Base-by-base conservation (phyloP, 164 flowering plant species). In the Hamamelis virginiana region DNA sequence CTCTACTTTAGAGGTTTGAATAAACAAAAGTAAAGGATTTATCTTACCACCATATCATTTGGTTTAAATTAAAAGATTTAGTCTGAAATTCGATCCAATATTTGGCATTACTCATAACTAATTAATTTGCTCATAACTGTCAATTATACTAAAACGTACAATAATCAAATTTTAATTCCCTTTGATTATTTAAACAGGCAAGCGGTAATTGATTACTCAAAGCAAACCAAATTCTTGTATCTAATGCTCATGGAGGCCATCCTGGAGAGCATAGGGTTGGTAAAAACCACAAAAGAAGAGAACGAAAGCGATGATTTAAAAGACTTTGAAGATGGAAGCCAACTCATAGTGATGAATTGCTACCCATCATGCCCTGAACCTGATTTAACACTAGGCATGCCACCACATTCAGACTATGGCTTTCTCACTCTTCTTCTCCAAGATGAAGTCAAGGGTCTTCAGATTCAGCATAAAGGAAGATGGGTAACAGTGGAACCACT, bases 341-440 rank as follows among this genome's bases (percentile, higher is more conserved):
- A 94, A 78, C 69, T 90, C 8, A 74, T 94, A 84, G 89, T 87
- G 1, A 66, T 83, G 28, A 94, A 94, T 70, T 90, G 83, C 76
- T 94, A 79, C 72, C 98, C 98, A 0, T 74, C 83, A 0, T 94
- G 98, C 64, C 97, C 97, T 0, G 83, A 91, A 62, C 98, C 98
- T 0, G 83, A 94, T 13, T 84, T 90, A 1, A 90, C 97, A 1
- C 84, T 94, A 0, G 98, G 98, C 14, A 86, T 90, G 91, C 93
- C 91, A 1, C 90, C 97, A 0, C 98, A 94, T 69, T 90, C 97
- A 1, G 98, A 94, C 44, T 90, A 91, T 65, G 96, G 96, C 8
- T 89, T 89, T 72, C 86, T 92, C 69, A 95, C 99, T 1, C 87
- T 94, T 46, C 81, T 94, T 25, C 94, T 89, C 25, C 96, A 91